Evolutionary conservation across 768 basidiomycete genomes (phyloP).

Genomic region (Kwoniella sp.): DNA sequence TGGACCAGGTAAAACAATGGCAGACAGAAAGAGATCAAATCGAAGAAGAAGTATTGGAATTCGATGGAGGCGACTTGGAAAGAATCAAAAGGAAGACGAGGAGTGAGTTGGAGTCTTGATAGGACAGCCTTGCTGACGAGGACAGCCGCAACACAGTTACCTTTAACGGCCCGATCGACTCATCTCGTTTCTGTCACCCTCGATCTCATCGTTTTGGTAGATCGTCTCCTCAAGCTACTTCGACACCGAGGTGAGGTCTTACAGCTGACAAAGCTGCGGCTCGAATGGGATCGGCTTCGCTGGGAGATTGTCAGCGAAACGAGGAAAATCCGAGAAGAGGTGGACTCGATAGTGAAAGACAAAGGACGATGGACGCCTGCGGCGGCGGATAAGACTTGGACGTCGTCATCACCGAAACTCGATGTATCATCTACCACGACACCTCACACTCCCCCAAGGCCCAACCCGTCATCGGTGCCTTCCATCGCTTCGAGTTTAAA

Average conservation of each 20-base stretch:
- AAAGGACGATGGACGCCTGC: slow-evolving; percentile 22
- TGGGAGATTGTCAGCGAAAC: slow-evolving; percentile 33
- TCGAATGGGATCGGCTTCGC: slow-evolving; percentile 41
- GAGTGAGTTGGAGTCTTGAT: slow-evolving; percentile 27
- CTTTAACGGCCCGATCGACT: slow-evolving; percentile 46
- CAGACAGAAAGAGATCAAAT: slow-evolving; percentile 38
- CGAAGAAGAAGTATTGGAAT: slow-evolving; percentile 45
- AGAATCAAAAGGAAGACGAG: slow-evolving; percentile 47
- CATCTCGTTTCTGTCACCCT: slow-evolving; percentile 47
- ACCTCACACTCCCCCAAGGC: neutral
- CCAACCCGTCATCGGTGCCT: neutral
- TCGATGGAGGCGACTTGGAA: slow-evolving; percentile 49
- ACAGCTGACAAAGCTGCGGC: slow-evolving; percentile 14
- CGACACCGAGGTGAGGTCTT: slow-evolving; percentile 23
- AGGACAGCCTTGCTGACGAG: neutral
- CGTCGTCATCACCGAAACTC: neutral
- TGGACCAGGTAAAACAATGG: slow-evolving; percentile 23
- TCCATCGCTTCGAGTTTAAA: neutral
- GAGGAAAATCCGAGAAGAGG: slow-evolving; percentile 23
- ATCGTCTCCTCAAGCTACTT: slow-evolving; percentile 26
- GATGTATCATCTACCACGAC: neutral
- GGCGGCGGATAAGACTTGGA: neutral
- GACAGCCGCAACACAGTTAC: slow-evolving; percentile 41
- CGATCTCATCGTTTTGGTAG: slow-evolving; percentile 35
- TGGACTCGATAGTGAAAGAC: slow-evolving; percentile 20